Conservation (phyloP, 2,329 filamentous ascomycete species). For the Colletotrichum sp. region DNA sequence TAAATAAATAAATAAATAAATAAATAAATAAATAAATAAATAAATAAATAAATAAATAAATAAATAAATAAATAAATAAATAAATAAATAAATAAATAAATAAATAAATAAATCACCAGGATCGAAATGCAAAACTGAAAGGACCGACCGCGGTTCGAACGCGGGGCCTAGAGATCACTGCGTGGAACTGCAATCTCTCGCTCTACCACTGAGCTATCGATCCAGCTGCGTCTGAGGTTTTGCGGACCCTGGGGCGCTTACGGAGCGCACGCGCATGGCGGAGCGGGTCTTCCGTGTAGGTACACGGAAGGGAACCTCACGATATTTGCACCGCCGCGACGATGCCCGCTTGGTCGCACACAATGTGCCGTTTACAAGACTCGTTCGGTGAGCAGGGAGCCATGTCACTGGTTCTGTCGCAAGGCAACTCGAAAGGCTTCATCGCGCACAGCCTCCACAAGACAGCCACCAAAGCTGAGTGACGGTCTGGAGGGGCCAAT, state of each 20-base stretch:
- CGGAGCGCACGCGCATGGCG: neutral
- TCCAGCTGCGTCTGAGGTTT: neutral
- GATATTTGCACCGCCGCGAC: neutral
- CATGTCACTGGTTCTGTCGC: neutral
- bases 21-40: no score
- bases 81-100: neutral
- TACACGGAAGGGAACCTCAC: neutral
- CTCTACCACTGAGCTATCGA: conserved; percentile 9
- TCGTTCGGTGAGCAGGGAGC: neutral
- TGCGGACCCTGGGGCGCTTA: neutral
- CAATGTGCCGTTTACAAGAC: neutral
- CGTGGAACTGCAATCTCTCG: conserved; percentile 16
- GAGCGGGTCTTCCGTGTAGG: neutral
- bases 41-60: no score
- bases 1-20: no score
- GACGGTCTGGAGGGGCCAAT: neutral
- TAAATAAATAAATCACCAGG: neutral
- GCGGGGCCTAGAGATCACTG: conserved; percentile 20
- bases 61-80: no score
- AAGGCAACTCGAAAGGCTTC: neutral
- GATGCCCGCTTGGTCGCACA: neutral
- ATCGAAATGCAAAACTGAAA: neutral
- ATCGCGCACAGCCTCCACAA: neutral
- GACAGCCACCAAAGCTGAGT: neutral
- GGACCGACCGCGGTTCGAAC: conserved; percentile 21